Percentiles rank a stretch among this genome's conserved stretches.
These are phyloP conservation scores for Starmerella sirachaensis DNA, from an alignment of 805 yeast species.

Conservation along the genomic window DNA sequence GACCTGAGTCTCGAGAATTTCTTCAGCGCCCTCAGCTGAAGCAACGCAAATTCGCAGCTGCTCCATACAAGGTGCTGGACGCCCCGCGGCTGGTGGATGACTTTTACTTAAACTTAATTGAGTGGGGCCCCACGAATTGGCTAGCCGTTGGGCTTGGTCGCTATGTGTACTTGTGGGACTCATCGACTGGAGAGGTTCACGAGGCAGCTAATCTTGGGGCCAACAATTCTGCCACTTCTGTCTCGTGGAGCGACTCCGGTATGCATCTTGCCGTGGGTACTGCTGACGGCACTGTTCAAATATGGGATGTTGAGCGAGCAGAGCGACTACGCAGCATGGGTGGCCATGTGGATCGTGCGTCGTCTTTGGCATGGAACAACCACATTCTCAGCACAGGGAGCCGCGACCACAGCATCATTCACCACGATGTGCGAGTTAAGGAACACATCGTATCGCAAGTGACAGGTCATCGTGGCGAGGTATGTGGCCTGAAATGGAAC, in stretches of 20 bases:
- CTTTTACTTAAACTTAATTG: constrained; percentile 80
- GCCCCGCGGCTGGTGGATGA: constrained; percentile 95
- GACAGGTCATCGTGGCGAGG: constrained; percentile 78
- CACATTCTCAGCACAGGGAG: constrained; percentile 81
- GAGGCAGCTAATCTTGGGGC: constrained; percentile 63
- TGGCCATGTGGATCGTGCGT: constrained; percentile 76
- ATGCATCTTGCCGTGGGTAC: constrained; percentile 93
- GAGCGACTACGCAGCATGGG: constrained; percentile 83
- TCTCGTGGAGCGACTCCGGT: constrained; percentile 90
- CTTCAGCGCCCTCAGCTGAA: constrained; percentile 73
- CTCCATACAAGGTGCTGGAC: constrained; percentile 85
- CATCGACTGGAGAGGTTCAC: constrained; percentile 68
- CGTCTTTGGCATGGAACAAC: constrained; percentile 88
- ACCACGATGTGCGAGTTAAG: constrained; percentile 82
- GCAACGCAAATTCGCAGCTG: constrained; percentile 64
- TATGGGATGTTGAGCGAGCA: constrained; percentile 80
- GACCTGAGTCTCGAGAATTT: constrained; percentile 73
- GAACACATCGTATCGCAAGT: constrained; percentile 66
- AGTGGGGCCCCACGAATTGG: constrained; percentile 87
- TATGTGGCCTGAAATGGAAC: constrained; percentile 94
- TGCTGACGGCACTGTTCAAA: constrained; percentile 72
- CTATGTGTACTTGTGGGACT: constrained; percentile 84
- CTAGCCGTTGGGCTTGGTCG: constrained; percentile 85
- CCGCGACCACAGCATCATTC: constrained; percentile 70
- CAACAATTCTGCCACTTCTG: constrained; percentile 63